Base-by-base conservation (phyloP, 1,284 basidiomycete genomes). In the Sporisorium scitamineum region DNA sequence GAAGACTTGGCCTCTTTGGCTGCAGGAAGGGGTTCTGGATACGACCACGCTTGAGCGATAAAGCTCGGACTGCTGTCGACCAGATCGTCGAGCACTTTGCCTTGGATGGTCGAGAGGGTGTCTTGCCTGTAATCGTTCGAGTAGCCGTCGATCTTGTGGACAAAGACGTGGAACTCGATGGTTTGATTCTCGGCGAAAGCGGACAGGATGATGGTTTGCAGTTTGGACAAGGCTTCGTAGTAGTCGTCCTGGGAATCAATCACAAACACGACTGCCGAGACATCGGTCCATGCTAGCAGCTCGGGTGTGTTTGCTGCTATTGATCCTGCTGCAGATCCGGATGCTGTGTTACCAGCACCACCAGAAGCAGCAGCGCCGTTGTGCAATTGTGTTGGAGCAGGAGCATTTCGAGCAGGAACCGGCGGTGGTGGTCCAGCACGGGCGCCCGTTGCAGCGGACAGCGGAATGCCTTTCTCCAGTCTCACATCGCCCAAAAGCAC, bases 71-170 rank as follows among this genome's bases (percentile, higher is more conserved):
- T 72, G 54, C 61, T 72, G 54, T 84, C 81, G 13, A 80, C 69
- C 20, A 84, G 79, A 24, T 83, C 81, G 42, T 84, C 82, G 29
- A 73, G 62, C 20, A 84, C 80, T 47, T 83, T 76, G 68, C 79
- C 76, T 39, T 81, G 74, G 55, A 84, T 81, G 24, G 83, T 81
- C 24, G 73, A 66, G 11, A 82, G 77, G 5, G 80, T 83, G 39
- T 84, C 82, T 69, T 92, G 90, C 80, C 94, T 91, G 85, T 97
- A 95, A 80, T 97, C 96, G 78, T 95, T 94, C 61, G 93, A 92
- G 65, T 96, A 87, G 44, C 92, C 92, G 86, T 98, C 96, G 18
- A 94, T 92, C 87, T 99, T 99, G 88, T 99, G 96, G 18, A 97
- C 92, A 82, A 99, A 97, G 26, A 98, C 91, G 85, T 97, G 94